Evolutionary conservation across 2,329 filamentous ascomycete genomes (phyloP).

Genomic region (Mycogone perniciosa): DNA sequence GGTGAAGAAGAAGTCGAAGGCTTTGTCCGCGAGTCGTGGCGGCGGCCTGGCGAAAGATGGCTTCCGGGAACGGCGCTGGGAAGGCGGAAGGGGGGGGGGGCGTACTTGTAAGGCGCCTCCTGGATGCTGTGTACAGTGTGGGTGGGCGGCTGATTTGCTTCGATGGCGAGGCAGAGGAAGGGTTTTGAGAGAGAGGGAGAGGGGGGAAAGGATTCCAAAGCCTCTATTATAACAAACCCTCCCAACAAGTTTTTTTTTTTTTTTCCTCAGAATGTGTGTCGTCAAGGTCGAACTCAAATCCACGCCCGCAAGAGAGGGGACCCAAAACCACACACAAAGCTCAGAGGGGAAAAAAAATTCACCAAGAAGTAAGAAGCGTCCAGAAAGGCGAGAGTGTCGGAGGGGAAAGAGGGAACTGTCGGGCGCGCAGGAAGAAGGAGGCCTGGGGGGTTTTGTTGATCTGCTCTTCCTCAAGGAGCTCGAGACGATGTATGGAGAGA

Average conservation of each 20-base stretch:
- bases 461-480: slow-evolving; percentile 1
- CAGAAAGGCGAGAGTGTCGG: neutral
- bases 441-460: neutral
- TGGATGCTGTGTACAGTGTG: neutral
- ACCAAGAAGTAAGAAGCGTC: neutral
- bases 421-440: neutral
- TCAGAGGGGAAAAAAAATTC: neutral
- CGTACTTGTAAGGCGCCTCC: slow-evolving; percentile 1
- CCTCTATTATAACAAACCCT: no score
- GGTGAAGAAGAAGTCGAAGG: neutral
- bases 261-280: neutral
- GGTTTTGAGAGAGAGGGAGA: neutral
- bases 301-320: neutral
- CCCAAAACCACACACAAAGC: neutral
- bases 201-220: neutral
- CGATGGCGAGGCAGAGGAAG: no score
- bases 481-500: neutral
- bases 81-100: neutral
- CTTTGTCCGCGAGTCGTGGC: slow-evolving; percentile 3
- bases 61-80: slow-evolving; percentile 6
- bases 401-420: neutral
- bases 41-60: slow-evolving; percentile 6
- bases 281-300: slow-evolving; percentile 3
- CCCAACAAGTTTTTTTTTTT: no score
- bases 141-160: no score